Evolutionary conservation across 164 flowering plant genomes (phyloP), one percentile per base, ranked within the genome.

Genomic region (Cinnamomum chago): DNA sequence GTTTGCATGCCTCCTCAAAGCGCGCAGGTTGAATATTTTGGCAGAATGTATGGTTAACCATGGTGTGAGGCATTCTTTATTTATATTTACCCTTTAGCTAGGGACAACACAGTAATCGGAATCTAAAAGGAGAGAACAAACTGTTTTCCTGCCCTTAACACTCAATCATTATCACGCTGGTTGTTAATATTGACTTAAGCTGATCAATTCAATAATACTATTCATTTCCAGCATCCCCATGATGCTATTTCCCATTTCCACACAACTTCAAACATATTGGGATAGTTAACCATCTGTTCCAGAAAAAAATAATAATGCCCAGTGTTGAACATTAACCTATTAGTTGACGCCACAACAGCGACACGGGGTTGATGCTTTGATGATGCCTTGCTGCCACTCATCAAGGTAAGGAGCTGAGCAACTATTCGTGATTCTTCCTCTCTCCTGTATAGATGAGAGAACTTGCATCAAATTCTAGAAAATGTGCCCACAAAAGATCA

Each of bases 321-420:
- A 55, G n/a, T 15, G 20, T 72, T 51, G 11, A 77, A 18, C 72
- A 73, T 50, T 17, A 64, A 94, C 99, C 95, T 95, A 83, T 93
- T 96, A 60, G 99, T 96, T 70, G 99, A 87, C 67, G 97, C 99
- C 75, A 95, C 94, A 67, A 95, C 94, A 70, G 89, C 88, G 76
- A 93, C 92, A 23, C 83, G 88, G 13, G 86, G 82, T 67, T 11
- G 72, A 76, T 86, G 81, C 71, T 82, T 64, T 65, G 84, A 80
- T 23, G 86, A 79, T 2, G 85, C 83, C 72, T 76, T 89, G 71
- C 78, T 87, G 50, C 88, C 85, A 79, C 92, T 98, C 97, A 96
- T 91, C 79, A 96, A 79, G 65, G 81, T 75, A 77, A 77, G 83
- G 33, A 96, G 90, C 79, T 96, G 99, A 77, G 98, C 84, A 75